These are phyloP conservation scores for Eurotiales sp. DNA, from an alignment of 2,329 filamentous ascomycete species.

Conservation along the genomic window DNA sequence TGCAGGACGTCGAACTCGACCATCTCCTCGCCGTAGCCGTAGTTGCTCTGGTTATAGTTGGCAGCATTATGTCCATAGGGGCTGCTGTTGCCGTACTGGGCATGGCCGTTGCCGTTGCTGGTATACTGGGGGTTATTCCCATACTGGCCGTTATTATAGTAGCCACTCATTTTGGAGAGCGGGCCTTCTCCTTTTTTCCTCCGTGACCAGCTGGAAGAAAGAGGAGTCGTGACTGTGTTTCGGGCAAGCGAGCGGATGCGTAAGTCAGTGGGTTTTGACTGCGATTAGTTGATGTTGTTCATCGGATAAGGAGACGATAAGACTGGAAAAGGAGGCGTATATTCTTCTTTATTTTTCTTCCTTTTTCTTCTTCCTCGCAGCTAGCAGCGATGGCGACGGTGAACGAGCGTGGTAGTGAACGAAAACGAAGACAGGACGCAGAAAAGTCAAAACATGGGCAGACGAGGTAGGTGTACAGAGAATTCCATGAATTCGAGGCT, in stretches of 20 bases:
- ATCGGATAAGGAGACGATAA: conserved; percentile 1
- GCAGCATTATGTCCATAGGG: background rate
- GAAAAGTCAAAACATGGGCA: conserved; percentile 8
- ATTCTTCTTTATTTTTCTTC: too few species aligned
- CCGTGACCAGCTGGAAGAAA: background rate
- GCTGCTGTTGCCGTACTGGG: conserved; percentile 5
- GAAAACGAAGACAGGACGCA: background rate
- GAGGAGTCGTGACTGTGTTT: background rate
- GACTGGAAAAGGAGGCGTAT: background rate
- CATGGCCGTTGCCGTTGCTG: conserved; percentile 16
- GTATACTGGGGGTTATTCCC: background rate
- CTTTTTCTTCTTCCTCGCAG: background rate
- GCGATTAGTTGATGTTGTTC: background rate
- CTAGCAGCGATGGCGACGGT: background rate
- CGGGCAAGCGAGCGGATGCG: conserved; percentile 7
- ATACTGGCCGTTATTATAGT: conserved; percentile 2
- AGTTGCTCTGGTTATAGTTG: conserved; percentile 10
- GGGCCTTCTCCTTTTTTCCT: background rate
- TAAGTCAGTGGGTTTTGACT: too few species aligned
- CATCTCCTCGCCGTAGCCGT: conserved; percentile 26
- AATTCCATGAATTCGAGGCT: background rate
- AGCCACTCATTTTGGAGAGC: conserved; percentile 5
- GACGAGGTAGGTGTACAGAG: too few species aligned
- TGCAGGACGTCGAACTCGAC: conserved; percentile 22
- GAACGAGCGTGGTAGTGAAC: conserved; percentile 6